Evolutionary conservation across 208 protist species (phyloP).

Genomic region (Leishmania lainsoni): DNA sequence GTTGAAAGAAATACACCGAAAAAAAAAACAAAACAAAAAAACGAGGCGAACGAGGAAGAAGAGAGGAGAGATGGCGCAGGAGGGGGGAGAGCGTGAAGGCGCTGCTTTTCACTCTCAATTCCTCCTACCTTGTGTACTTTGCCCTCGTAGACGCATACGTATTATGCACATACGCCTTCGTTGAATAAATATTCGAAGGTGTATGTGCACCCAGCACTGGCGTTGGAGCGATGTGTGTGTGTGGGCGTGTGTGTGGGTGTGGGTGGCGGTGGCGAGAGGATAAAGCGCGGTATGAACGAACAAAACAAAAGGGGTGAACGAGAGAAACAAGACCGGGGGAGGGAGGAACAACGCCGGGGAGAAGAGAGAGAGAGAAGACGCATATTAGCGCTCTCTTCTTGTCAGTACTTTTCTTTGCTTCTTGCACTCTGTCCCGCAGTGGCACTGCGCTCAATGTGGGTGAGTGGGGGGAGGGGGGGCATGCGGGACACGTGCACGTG

Average conservation of each 20-base stretch:
- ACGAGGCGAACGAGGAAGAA: not conserved
- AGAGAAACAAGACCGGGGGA: not conserved
- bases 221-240: no score
- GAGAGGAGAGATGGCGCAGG: not conserved
- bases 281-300: not conserved
- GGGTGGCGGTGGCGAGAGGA: not conserved
- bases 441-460: not conserved
- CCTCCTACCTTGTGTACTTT: no score
- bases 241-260: not conserved
- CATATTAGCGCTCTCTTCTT: not conserved
- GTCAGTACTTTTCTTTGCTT: not conserved
- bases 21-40: not conserved
- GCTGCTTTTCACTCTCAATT: no score
- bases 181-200: no score
- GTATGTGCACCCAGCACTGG: no score
- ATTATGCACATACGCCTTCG: no score
- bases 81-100: no score
- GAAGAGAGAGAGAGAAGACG: not conserved
- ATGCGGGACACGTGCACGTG: not conserved
- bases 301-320: not conserved
- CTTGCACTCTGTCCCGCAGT: not conserved
- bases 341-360: not conserved
- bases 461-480: not conserved
- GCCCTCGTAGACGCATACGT: no score
- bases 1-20: not conserved